Evolutionary conservation across 768 basidiomycete species (phyloP).

Genomic region (Rhodotorula taiwanensis): DNA sequence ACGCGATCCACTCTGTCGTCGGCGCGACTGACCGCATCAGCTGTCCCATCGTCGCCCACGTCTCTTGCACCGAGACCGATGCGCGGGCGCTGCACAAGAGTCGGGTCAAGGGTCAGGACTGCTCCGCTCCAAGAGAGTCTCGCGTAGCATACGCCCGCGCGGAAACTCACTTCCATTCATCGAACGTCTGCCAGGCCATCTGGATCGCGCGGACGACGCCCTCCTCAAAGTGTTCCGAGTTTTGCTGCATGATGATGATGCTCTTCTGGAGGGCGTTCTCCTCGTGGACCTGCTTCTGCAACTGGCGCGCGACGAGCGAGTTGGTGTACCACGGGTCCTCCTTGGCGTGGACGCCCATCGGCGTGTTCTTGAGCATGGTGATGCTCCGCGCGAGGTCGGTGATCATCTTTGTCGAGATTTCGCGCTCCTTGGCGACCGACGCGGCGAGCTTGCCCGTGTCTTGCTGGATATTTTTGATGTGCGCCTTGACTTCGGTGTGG

Average conservation of each 20-base stretch:
- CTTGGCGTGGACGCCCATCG: constrained; percentile 70
- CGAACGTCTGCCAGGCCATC: constrained; percentile 93
- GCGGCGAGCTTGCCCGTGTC: constrained; percentile 43
- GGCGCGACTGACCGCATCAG: constrained; percentile 69
- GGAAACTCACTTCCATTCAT: constrained; percentile 53
- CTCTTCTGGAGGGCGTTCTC: constrained; percentile 97
- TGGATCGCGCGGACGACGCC: constrained; percentile 91
- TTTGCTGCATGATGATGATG: constrained; percentile 93
- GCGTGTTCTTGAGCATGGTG: constrained; percentile 90
- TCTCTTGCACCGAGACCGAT: constrained; percentile 62
- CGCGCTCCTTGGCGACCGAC: constrained; percentile 85
- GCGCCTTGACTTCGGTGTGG: constrained; percentile 90
- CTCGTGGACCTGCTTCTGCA: constrained; percentile 77
- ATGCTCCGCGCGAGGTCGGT: constrained; percentile 80
- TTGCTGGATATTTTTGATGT: constrained; percentile 59
- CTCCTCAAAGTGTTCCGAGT: constrained; percentile 92
- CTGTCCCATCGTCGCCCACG: constrained; percentile 62
- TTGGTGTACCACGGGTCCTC: constrained; percentile 70
- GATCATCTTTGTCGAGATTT: constrained; percentile 73
- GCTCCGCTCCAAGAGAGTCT: background rate
- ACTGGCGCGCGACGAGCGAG: constrained; percentile 64
- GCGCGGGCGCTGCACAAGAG: constrained; percentile 51
- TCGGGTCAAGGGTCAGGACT: background rate
- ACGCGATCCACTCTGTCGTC: constrained; percentile 78
- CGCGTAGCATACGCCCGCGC: background rate